Evolutionary conservation across 2,329 filamentous ascomycete species (phyloP).

Genomic region (Alternaria viburni): DNA sequence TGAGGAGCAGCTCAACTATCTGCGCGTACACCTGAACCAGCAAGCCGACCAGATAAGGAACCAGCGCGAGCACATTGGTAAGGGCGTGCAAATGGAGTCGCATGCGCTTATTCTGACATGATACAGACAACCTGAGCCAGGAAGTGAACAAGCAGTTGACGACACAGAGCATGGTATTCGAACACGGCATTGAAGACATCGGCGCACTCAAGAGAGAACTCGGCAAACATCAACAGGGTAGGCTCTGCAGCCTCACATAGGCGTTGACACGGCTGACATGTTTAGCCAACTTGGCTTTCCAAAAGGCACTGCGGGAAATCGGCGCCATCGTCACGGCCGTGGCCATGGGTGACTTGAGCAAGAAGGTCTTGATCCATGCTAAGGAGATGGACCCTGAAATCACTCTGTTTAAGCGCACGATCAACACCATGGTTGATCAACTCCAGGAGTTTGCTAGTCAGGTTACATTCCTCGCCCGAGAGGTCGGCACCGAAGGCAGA

Average conservation of each 20-base stretch:
- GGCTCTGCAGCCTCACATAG: not conserved
- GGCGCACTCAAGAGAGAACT: constrained; percentile 89
- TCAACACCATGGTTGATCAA: constrained; percentile 99
- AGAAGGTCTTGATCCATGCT: constrained; percentile 94
- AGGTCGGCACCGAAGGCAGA: constrained; percentile 94
- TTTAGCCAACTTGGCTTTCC: constrained; percentile 91
- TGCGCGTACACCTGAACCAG: constrained; percentile 90
- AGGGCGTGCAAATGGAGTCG: not conserved
- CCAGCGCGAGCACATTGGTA: constrained; percentile 77
- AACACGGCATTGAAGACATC: constrained; percentile 82
- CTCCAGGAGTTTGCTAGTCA: constrained; percentile 95
- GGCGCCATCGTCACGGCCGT: constrained; percentile 97
- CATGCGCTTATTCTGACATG: not conserved
- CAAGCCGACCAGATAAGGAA: constrained; percentile 90
- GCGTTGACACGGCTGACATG: constrained; percentile 79
- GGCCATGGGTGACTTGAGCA: constrained; percentile 91
- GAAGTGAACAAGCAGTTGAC: constrained; percentile 86
- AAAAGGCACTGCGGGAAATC: constrained; percentile 95
- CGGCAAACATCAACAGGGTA: constrained; percentile 81
- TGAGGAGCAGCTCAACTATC: constrained; percentile 81
- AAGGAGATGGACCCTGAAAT: constrained; percentile 99
- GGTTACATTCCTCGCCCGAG: constrained; percentile 90
- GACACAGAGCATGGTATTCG: constrained; percentile 81
- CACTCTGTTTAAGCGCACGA: constrained; percentile 95
- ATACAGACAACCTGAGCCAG: constrained; percentile 73